Percentiles rank a stretch among this genome's conserved stretches.
Evolutionary conservation across 345 rosid genomes (phyloP).

Genomic region (Camelina sativa): DNA sequence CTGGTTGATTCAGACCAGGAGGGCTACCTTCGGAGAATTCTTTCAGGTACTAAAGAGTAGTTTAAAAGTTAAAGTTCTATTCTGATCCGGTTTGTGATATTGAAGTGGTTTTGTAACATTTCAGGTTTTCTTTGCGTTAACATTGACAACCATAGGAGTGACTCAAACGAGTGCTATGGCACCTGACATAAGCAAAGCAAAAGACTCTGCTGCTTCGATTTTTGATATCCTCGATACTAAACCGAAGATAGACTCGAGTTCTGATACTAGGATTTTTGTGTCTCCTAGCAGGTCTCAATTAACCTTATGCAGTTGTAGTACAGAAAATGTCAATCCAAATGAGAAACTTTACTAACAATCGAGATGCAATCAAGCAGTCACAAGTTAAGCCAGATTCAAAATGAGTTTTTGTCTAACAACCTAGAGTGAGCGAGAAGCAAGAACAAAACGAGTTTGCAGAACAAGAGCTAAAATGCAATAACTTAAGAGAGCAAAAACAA

Average conservation of each 20-base stretch:
- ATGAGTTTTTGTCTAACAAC: no score
- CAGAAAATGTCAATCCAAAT: no score
- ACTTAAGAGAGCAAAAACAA: no score
- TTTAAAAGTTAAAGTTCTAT: not conserved
- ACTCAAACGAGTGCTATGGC: conserved; percentile 2
- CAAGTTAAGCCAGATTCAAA: no score
- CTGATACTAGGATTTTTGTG: not conserved
- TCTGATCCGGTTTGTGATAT: not conserved
- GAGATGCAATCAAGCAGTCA: no score
- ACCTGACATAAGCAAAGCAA: not conserved
- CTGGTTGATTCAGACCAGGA: not conserved
- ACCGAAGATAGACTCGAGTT: not conserved
- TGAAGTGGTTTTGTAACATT: not conserved
- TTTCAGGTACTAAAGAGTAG: not conserved
- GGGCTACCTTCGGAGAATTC: not conserved
- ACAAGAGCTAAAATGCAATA: no score
- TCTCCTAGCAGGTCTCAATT: no score
- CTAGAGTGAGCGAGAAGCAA: no score
- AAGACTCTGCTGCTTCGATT: not conserved
- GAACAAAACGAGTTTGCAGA: no score
- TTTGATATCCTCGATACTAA: not conserved
- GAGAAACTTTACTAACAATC: no score
- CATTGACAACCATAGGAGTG: not conserved
- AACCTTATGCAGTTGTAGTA: no score
- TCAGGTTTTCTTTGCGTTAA: not conserved